Evolutionary conservation across 140 eudicot genomes (phyloP).

Genomic region (Bidens hawaiensis): DNA sequence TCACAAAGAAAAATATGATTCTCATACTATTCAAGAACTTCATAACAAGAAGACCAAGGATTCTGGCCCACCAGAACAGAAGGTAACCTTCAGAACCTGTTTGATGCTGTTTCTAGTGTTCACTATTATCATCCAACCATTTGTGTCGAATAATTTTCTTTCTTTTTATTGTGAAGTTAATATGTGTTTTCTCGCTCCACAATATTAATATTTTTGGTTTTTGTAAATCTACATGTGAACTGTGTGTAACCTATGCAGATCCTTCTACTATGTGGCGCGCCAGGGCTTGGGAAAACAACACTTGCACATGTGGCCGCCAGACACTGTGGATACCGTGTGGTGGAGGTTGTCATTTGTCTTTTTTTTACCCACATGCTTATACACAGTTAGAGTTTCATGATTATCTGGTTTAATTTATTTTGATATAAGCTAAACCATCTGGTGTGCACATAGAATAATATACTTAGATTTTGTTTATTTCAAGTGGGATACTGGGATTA

Average conservation of each 20-base stretch:
- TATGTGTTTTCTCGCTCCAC: neutral
- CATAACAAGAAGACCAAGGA: constrained; percentile 53
- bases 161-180: neutral
- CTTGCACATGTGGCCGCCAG: constrained; percentile 98
- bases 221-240: constrained; percentile 3
- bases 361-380: constrained; percentile 11
- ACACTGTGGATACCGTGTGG: constrained; percentile 96
- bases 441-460: constrained; percentile 1
- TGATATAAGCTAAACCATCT: constrained; percentile 6
- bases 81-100: constrained; percentile 45
- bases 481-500: neutral
- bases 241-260: constrained; percentile 54
- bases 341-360: constrained; percentile 55
- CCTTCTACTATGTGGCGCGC: constrained; percentile 94
- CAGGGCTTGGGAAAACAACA: constrained; percentile 98
- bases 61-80: constrained; percentile 79
- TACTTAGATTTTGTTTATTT: neutral
- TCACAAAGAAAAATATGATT: constrained; percentile 41
- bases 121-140: neutral
- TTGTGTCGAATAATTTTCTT: neutral
- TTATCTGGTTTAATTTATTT: neutral
- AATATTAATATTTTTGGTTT: neutral
- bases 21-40: constrained; percentile 40
- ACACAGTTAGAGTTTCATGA: neutral
- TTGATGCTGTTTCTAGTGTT: constrained; percentile 2